Evolutionary conservation across 192 early-diverging fungal species (phyloP).

Genomic region (Linnemannia elongata): DNA sequence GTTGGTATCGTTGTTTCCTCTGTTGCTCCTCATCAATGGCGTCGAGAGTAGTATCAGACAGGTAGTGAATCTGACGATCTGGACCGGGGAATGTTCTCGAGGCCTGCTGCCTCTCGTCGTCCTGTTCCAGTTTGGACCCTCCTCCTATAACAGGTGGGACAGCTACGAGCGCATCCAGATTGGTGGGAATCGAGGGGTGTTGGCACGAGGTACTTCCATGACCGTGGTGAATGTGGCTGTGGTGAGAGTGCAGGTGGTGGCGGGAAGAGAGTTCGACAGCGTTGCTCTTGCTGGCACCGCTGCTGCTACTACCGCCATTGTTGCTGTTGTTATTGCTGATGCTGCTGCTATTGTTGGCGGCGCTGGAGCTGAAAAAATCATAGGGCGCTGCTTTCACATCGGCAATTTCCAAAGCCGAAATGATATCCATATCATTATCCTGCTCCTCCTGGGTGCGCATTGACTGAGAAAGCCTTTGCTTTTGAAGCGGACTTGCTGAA

Average conservation of each 20-base stretch:
- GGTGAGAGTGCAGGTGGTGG: neutral
- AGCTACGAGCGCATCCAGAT: neutral
- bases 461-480: neutral
- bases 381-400: conserved; percentile 21
- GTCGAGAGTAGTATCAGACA: neutral
- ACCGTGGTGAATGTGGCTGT: neutral
- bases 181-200: conserved; percentile 18
- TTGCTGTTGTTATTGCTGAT: neutral
- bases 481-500: conserved; percentile 16
- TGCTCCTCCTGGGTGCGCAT: conserved; percentile 26
- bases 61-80: conserved; percentile 11
- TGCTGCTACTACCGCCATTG: neutral
- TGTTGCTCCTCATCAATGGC: neutral
- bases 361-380: conserved; percentile 29
- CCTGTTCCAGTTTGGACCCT: conserved; percentile 8
- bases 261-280: neutral
- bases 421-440: conserved; percentile 49
- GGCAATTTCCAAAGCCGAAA: conserved; percentile 46
- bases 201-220: conserved; percentile 10
- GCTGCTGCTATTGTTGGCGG: neutral
- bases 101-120: conserved; percentile 18
- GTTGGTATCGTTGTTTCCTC: neutral
- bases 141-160: neutral
- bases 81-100: conserved; percentile 7
- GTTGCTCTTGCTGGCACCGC: neutral